phyloP scores from a whole-genome alignment of 805 yeast genomes.

The Wickerhamomyces bisporus region DNA sequence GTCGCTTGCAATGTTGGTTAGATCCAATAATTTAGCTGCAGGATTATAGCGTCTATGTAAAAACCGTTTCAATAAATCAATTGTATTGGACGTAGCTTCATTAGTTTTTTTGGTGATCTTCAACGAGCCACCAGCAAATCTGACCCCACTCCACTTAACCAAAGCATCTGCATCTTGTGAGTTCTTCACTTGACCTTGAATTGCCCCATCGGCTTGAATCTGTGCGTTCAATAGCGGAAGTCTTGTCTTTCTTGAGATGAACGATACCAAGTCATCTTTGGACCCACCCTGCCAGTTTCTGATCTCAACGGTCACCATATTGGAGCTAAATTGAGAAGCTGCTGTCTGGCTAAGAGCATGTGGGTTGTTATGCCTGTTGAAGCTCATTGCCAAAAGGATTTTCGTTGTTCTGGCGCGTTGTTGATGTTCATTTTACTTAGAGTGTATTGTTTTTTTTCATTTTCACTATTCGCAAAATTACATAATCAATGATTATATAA shows the following conservation, averaged over 20 bases:
- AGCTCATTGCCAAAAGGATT: too few relatives aligned
- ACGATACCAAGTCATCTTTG: slow-evolving; percentile 59
- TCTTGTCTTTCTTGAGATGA: slow-evolving; percentile 62
- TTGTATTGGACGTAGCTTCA: slow-evolving; percentile 38
- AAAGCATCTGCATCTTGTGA: slow-evolving; percentile 55
- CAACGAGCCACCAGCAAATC: slow-evolving; percentile 72
- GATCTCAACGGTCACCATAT: slow-evolving; percentile 51
- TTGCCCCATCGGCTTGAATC: slow-evolving; percentile 45
- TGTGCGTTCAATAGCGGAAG: slow-evolving; percentile 47
- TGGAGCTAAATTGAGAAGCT: slow-evolving; percentile 16
- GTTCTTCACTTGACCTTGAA: slow-evolving; percentile 54
- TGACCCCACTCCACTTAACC: slow-evolving; percentile 63
- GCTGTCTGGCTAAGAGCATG: too few relatives aligned
- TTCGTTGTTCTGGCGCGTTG: too few relatives aligned
- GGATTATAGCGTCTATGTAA: slow-evolving; percentile 64
- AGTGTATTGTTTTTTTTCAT: too few relatives aligned
- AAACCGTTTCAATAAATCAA: slow-evolving; percentile 57
- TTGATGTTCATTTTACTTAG: too few relatives aligned
- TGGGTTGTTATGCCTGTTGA: too few relatives aligned
- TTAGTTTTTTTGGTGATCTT: slow-evolving; percentile 31
- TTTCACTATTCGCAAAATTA: too few relatives aligned
- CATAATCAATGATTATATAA: too few relatives aligned
- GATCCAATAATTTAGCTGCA: slow-evolving; percentile 58
- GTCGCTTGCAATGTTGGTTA: slow-evolving; percentile 62
- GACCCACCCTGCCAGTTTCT: slow-evolving; percentile 81